Evolutionary conservation across 345 rosid genomes (phyloP).

Genomic region (Schrenkiella parvula): DNA sequence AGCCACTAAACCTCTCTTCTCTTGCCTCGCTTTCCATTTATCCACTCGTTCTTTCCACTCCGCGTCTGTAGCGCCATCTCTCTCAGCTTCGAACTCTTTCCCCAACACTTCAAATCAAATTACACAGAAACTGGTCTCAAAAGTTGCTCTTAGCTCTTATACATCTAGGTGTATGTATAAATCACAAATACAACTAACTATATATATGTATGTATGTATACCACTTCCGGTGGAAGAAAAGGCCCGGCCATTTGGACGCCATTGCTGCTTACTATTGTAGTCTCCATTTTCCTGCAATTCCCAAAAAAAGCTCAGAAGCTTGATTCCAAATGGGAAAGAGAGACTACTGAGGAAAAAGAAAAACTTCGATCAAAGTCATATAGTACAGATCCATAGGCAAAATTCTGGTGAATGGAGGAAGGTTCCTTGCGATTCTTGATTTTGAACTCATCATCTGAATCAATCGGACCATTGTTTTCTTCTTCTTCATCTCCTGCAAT

Average conservation of each 20-base stretch:
- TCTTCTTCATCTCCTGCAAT: constrained; percentile 66
- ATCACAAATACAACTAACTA: neutral
- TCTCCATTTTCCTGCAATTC: constrained; percentile 69
- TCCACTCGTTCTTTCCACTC: constrained; percentile 97
- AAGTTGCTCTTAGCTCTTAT: neutral
- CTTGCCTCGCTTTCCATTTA: constrained; percentile 89
- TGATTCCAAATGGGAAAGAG: neutral
- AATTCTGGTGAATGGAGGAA: constrained; percentile 32
- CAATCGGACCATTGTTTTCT: constrained; percentile 44
- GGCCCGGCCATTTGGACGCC: constrained; percentile 49
- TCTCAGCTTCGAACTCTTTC: constrained; percentile 74
- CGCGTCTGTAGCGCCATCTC: constrained; percentile 56
- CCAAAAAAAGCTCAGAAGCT: neutral
- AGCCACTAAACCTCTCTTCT: constrained; percentile 74
- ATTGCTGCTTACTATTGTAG: constrained; percentile 40
- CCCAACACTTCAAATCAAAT: constrained; percentile 44
- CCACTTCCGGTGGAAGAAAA: constrained; percentile 79
- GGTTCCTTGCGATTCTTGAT: constrained; percentile 41
- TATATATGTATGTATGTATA: constrained; percentile 11
- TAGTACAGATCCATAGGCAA: constrained; percentile 34
- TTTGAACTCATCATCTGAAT: constrained; percentile 62
- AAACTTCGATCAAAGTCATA: neutral
- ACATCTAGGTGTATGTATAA: neutral
- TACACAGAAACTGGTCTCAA: constrained; percentile 1
- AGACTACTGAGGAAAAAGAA: neutral